Percentiles rank a stretch among this genome's conserved stretches.
Evolutionary conservation across 2,329 filamentous ascomycete genomes (phyloP).

Genomic region (Fusarium citri): DNA sequence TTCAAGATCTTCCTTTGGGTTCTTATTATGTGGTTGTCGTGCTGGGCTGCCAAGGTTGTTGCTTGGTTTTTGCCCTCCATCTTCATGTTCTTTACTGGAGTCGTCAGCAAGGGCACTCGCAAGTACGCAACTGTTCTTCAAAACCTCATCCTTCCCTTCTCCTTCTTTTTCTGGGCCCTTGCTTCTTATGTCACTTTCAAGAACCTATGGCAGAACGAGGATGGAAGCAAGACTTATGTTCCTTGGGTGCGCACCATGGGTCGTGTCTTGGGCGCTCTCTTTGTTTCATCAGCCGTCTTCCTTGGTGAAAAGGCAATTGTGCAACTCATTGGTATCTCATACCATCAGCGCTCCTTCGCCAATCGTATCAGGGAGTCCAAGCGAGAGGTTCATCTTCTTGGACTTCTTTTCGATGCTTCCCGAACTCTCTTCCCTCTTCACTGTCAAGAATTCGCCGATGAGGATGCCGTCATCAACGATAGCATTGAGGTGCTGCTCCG

Average conservation of each 20-base stretch:
- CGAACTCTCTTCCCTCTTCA: slow-evolving; percentile 91
- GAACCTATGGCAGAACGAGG: slow-evolving; percentile 57
- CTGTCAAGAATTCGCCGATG: slow-evolving; percentile 88
- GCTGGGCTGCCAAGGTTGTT: slow-evolving; percentile 75
- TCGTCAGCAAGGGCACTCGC: slow-evolving; percentile 75
- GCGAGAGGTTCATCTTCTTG: slow-evolving; percentile 82
- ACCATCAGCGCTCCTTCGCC: slow-evolving; percentile 86
- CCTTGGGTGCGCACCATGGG: slow-evolving; percentile 70
- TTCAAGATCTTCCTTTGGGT: slow-evolving; percentile 76
- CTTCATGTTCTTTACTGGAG: slow-evolving; percentile 77
- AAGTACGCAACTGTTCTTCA: slow-evolving; percentile 76
- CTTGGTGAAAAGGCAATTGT: slow-evolving; percentile 83
- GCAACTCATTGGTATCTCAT: slow-evolving; percentile 85
- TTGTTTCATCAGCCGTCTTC: slow-evolving; percentile 77
- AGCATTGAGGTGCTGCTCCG: slow-evolving; percentile 76
- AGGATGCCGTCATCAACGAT: slow-evolving; percentile 93
- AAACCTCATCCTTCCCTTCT: slow-evolving; percentile 73
- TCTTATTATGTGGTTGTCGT: slow-evolving; percentile 73
- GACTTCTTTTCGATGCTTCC: slow-evolving; percentile 90
- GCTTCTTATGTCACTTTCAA: slow-evolving; percentile 72
- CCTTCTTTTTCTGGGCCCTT: slow-evolving; percentile 76
- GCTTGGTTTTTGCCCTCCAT: slow-evolving; percentile 69
- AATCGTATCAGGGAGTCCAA: slow-evolving; percentile 90
- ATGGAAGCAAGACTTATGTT: slow-evolving; percentile 50
- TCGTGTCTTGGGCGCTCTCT: slow-evolving; percentile 73